phyloP scores from a whole-genome alignment of 2,329 filamentous ascomycete genomes.

The Aureobasidium sp. region DNA sequence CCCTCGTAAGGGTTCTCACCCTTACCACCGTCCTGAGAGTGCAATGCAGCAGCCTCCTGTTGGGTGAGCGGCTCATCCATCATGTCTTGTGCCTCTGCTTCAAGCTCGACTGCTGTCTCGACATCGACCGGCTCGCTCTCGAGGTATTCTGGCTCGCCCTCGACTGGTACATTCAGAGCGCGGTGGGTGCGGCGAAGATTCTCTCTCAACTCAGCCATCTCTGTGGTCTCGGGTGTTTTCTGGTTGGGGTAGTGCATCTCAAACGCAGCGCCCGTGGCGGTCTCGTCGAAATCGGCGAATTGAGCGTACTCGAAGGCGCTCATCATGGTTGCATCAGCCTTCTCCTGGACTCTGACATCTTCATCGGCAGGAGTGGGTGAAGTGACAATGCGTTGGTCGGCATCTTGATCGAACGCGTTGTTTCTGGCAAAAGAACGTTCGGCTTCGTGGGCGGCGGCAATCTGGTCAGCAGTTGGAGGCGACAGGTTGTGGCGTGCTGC shows the following conservation, averaged over 20 bases:
- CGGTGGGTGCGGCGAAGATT: background rate
- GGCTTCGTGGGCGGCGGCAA: conserved; percentile 6
- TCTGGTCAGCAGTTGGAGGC: conserved; percentile 18
- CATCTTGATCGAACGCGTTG: background rate
- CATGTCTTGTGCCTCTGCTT: conserved; percentile 7
- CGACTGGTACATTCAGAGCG: background rate
- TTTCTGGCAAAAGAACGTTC: background rate
- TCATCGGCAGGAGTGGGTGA: background rate
- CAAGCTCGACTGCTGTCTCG: conserved; percentile 6
- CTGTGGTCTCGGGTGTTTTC: background rate
- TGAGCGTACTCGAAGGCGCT: conserved; percentile 15
- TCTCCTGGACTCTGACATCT: background rate
- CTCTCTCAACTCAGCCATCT: conserved; percentile 10
- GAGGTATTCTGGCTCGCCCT: background rate
- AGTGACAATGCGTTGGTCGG: background rate
- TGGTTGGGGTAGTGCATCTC: conserved; percentile 15
- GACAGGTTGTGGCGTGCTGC: conserved; percentile 28
- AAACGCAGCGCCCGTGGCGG: conserved; percentile 3
- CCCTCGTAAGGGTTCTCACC: conserved; percentile 12
- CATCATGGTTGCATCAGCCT: conserved; percentile 4
- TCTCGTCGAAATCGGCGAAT: conserved; percentile 12
- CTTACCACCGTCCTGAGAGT: background rate
- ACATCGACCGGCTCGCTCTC: background rate
- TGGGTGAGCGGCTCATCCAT: conserved; percentile 15
- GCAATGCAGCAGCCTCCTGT: conserved; percentile 14